Conservation (phyloP, 2,329 filamentous ascomycete species). For the Canariomyces notabilis region DNA sequence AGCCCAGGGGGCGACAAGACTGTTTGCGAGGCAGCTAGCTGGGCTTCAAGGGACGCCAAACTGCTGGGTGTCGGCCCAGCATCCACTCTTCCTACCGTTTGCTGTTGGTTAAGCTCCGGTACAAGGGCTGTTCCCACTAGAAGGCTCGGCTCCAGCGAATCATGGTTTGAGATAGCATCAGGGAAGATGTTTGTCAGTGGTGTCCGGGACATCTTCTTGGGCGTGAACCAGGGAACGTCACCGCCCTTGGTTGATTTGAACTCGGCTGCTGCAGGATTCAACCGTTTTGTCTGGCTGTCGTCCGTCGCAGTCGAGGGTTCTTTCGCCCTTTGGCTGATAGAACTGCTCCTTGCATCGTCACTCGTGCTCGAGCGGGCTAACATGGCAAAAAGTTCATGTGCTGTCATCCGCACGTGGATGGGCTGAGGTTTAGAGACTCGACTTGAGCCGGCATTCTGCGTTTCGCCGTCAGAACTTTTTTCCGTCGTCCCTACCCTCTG, state of each 20-base stretch:
- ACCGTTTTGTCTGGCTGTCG: slow-evolving; percentile 11
- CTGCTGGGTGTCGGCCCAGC: no score
- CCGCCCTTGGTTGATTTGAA: slow-evolving; percentile 17
- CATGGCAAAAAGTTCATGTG: slow-evolving; percentile 6
- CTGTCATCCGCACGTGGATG: not conserved
- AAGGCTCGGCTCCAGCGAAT: not conserved
- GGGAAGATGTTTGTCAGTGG: slow-evolving; percentile 21
- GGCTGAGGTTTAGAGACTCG: slow-evolving; percentile 1
- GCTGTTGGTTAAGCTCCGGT: not conserved
- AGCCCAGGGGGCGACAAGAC: not conserved
- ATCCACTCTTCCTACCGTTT: no score
- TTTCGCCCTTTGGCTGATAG: not conserved
- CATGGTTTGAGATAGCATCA: not conserved
- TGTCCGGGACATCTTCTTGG: slow-evolving; percentile 19
- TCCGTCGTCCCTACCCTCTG: not conserved
- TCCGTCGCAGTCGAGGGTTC: not conserved
- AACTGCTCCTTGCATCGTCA: not conserved
- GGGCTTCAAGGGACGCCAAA: no score
- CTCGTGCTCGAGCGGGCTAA: slow-evolving; percentile 15
- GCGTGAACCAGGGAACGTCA: slow-evolving; percentile 5
- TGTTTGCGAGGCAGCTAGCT: not conserved
- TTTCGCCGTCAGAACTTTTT: not conserved
- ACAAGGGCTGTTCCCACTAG: not conserved
- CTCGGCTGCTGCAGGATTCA: slow-evolving; percentile 26
- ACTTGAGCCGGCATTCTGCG: not conserved